Evolutionary conservation across 1,284 basidiomycete genomes (phyloP).

Genomic region (Rhodotorula sp.): DNA sequence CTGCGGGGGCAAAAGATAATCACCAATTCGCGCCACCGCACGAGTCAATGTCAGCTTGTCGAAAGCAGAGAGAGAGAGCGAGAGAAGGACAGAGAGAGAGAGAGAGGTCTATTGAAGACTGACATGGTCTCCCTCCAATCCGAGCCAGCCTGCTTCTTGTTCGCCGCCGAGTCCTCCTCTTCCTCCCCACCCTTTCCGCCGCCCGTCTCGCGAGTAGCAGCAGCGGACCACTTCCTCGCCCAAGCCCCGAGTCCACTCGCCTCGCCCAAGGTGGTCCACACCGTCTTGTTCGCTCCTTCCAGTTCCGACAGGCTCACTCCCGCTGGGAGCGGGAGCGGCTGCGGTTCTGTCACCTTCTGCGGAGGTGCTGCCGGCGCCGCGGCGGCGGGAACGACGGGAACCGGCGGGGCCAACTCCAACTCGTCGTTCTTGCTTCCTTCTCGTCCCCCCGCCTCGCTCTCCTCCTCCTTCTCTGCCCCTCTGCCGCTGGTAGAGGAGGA

Average conservation of each 20-base stretch:
- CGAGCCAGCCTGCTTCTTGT: neutral
- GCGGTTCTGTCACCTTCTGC: neutral
- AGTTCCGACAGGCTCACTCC: neutral
- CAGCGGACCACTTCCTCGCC: constrained; percentile 3
- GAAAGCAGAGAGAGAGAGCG: too few relatives aligned
- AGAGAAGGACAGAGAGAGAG: too few relatives aligned
- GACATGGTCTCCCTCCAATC: constrained; percentile 20
- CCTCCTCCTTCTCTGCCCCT: neutral
- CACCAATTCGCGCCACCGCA: too few relatives aligned
- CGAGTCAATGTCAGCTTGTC: too few relatives aligned
- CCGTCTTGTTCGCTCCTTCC: neutral
- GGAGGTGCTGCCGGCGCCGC: neutral
- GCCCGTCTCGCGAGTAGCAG: constrained; percentile 1
- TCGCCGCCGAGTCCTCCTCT: neutral
- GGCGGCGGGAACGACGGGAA: neutral
- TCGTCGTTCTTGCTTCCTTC: neutral
- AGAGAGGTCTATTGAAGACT: neutral
- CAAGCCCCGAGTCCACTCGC: neutral
- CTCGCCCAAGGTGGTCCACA: constrained; percentile 8
- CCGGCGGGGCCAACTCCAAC: neutral
- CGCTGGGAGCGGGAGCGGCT: neutral
- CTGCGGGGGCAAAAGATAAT: constrained; percentile 1
- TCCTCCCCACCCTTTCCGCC: neutral
- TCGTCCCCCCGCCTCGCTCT: neutral
- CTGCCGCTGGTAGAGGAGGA: neutral